Evolutionary conservation across 352 stramenopile species (phyloP), one percentile per base, ranked within the genome.

Genomic region (Phytophthora kernoviae): DNA sequence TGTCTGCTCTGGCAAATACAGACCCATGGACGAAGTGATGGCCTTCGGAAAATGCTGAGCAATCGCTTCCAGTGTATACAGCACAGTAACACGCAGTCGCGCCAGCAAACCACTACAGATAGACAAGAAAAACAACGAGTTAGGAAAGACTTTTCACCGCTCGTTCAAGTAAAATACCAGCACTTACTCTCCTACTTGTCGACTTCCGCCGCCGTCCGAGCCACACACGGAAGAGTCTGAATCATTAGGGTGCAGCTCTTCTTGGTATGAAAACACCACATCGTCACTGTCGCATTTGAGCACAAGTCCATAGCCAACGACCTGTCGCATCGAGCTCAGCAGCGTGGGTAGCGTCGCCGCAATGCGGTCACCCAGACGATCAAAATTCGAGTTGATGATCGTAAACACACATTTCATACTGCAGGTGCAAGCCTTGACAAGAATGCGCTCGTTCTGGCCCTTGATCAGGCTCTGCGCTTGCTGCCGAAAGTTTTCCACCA

Each of bases 371-470:
- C 34, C 57, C 18, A 92, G 69, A 5, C 68, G 79, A 17, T 91
- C 80, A 21, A 78, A 79, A 40, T 82, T 87, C 41, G 79, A 80
- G 45, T 78, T 84, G 43, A 94, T 75, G 52, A 96, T 92, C 63
- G 84, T 89, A 58, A 84, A 91, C 18, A 93, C 75, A 65, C 87
- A 96, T 66, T 94, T 93, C 74, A 96, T 87, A 51, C 87, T 96
- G 52, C 79, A 90, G 1, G 83, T 92, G 59, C 84, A 94, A 12
- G 84, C 85, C 53, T 92, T 93, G 22, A 94, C 79, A 4, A 94
- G 69, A 24, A 93, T 90, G 26, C 87, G 78, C 20, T 96, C 82
- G 26, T 85, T 83, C 17, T 90, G 65, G 4, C 77, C 79, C 40
- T 78, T 79, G 4, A 70, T 84, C 3, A 94, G 47, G 37, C 81